Base-by-base conservation (phyloP, 2,329 filamentous ascomycete genomes). In the Paecilomyces fulvus region DNA sequence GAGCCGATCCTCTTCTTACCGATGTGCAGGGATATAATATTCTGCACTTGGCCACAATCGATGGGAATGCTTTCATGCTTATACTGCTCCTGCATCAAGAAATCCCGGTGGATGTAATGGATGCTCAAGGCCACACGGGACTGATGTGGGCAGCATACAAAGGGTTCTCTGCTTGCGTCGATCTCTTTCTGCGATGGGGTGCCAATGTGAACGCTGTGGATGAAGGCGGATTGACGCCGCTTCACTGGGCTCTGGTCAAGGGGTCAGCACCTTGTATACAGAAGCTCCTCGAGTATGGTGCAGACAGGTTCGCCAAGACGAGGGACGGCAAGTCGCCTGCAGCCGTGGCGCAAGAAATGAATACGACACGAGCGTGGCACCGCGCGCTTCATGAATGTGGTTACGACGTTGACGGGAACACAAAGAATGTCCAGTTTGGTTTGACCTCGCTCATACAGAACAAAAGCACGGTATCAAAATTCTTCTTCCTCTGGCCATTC, bases 111-210 rank as follows among this genome's bases (percentile, higher is more conserved):
- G 94, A 99, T 70, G 88, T 94, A 5, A 81, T 87, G 54, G 94
- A 99, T 74, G 84, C 84, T 53, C 92, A 91, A 69, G 90, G 92
- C 5, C 95, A 99, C 73, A 97, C 94, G 0, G 88, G 87, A 59
- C 80, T 99, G 59, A 99, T 99, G 94, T 99, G 94, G 94, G 90
- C 94, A 17, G 92, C 92, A 14, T 99, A 99, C 78, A 99, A 99
- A 74, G 94, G 95, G 33, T 96, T 87, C 70, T 90, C 92, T 0
- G 86, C 88, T 51, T 95, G 90, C 65, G 92, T 97, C 51, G 94
- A 97, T 69, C 73, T 97, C 49, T 92, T 96, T 62, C 76, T 99
- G 58, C 85, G 91, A 64, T 99, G 94, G 91, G 95, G 94, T 54
- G 94, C 94, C 37, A 94, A 91, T 69, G 90, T 96, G 8, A 90